These are phyloP conservation scores for Glaciozyma martinii DNA, from an alignment of 768 basidiomycete genomes.

Conservation along the genomic window DNA sequence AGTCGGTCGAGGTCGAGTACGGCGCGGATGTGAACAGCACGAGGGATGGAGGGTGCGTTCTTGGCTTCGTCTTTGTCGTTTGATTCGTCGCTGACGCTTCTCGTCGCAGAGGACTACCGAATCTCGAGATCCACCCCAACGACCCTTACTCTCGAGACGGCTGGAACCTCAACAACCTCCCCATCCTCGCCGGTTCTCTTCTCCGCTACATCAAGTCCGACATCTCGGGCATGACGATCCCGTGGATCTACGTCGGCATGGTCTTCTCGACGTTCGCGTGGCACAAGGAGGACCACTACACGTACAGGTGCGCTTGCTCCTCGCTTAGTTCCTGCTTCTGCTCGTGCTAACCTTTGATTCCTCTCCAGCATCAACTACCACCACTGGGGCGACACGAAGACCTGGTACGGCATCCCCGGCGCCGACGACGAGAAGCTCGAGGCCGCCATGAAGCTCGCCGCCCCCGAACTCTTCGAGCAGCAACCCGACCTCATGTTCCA, in stretches of 20 bases:
- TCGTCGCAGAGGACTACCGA: conserved; percentile 73
- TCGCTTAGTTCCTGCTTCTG: not conserved
- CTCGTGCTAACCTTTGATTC: not conserved
- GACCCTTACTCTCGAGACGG: conserved; percentile 78
- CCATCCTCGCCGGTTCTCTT: conserved; percentile 83
- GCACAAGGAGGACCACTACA: conserved; percentile 99
- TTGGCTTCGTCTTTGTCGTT: conserved; percentile 3
- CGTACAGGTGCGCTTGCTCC: conserved; percentile 92
- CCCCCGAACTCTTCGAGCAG: conserved; percentile 94
- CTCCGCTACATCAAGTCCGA: conserved; percentile 96
- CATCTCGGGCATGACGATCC: conserved; percentile 96
- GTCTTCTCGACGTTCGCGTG: conserved; percentile 98
- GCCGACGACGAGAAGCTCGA: conserved; percentile 92
- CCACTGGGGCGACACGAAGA: conserved; percentile 99
- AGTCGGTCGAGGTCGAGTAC: conserved; percentile 96
- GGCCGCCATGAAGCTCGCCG: conserved; percentile 84
- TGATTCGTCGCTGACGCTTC: not conserved
- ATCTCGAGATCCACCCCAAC: conserved; percentile 83
- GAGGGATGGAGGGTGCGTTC: conserved; percentile 80
- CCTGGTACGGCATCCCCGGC: conserved; percentile 99
- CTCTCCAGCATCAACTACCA: conserved; percentile 35
- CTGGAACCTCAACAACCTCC: conserved; percentile 91
- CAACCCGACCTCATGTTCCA: conserved; percentile 96
- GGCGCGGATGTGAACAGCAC: conserved; percentile 99
- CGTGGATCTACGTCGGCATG: conserved; percentile 88